phyloP scores from a whole-genome alignment of 108 stramenopile species.

The Skeletonema costatum region DNA sequence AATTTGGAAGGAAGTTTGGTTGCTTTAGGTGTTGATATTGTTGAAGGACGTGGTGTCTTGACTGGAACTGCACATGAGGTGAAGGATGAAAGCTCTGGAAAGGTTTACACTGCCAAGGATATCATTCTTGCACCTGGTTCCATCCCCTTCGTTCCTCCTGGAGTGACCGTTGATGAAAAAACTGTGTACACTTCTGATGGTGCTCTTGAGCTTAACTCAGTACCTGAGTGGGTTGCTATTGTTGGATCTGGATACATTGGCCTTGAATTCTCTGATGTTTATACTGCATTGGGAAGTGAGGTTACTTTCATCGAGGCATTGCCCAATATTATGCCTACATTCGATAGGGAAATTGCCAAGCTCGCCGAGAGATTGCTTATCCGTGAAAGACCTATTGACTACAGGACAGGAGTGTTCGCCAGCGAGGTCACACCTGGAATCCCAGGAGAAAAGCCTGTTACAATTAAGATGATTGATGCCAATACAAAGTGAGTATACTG shows the following conservation, averaged over 20 bases:
- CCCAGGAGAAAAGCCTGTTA: slow-evolving; percentile 95
- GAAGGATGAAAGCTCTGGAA: slow-evolving; percentile 81
- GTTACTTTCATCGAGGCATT: slow-evolving; percentile 98
- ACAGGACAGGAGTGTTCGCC: slow-evolving; percentile 92
- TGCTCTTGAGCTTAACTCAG: slow-evolving; percentile 86
- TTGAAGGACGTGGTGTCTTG: slow-evolving; percentile 84
- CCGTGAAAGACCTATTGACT: slow-evolving; percentile 93
- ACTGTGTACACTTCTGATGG: slow-evolving; percentile 98
- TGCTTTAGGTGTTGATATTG: slow-evolving; percentile 88
- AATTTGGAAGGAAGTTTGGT: slow-evolving; percentile 90
- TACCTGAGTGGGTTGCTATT: slow-evolving; percentile 98
- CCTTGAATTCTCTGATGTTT: slow-evolving; percentile 97
- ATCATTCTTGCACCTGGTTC: slow-evolving; percentile 98
- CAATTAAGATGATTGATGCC: slow-evolving; percentile 99
- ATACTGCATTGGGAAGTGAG: slow-evolving; percentile 96
- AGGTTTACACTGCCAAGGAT: slow-evolving; percentile 92
- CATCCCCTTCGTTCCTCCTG: slow-evolving; percentile 97
- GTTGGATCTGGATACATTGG: slow-evolving; percentile 99
- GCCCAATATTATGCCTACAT: slow-evolving; percentile 94
- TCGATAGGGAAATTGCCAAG: slow-evolving; percentile 97
- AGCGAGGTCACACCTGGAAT: slow-evolving; percentile 95
- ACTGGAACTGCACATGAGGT: slow-evolving; percentile 89
- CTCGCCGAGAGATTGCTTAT: slow-evolving; percentile 95
- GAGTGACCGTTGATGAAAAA: slow-evolving; percentile 94
- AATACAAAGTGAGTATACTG: slow-evolving; percentile 86